Conservation (phyloP, 2,329 filamentous ascomycete genomes). For the Lasiodiplodia sp. region DNA sequence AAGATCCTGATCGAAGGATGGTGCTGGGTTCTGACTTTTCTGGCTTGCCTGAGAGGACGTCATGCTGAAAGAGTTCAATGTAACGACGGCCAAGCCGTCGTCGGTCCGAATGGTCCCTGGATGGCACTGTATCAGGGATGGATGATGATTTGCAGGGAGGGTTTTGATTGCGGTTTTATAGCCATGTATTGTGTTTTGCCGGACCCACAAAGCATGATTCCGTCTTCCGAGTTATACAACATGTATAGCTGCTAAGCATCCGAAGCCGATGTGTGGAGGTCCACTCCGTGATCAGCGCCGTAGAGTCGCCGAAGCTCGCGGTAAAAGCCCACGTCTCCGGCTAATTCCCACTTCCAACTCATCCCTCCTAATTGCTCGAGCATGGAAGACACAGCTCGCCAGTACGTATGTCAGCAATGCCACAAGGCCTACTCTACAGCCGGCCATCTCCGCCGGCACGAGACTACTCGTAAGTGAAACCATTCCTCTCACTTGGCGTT, state of each 20-base stretch:
- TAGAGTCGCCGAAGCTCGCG: neutral
- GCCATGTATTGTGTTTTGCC: neutral
- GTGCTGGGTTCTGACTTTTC: neutral
- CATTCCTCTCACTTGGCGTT: neutral
- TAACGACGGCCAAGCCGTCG: neutral
- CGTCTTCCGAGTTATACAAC: neutral
- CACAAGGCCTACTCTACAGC: neutral
- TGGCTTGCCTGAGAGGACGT: neutral
- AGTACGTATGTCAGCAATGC: neutral
- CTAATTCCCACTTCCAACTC: neutral
- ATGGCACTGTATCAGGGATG: neutral
- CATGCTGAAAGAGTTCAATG: neutral
- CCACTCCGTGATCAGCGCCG: neutral
- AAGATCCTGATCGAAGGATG: neutral
- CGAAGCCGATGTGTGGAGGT: neutral
- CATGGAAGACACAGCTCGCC: neutral
- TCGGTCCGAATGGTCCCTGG: neutral
- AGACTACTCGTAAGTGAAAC: neutral
- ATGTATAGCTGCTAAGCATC: neutral
- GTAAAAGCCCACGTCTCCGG: conserved; percentile 1
- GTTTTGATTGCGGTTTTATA: neutral
- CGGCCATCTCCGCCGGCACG: conserved; percentile 1
- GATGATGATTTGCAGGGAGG: neutral
- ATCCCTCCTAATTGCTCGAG: neutral
- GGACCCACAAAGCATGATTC: neutral